Base-by-base conservation (phyloP, 495 filamentous ascomycete genomes). In the Neurospora sublineolata region DNA sequence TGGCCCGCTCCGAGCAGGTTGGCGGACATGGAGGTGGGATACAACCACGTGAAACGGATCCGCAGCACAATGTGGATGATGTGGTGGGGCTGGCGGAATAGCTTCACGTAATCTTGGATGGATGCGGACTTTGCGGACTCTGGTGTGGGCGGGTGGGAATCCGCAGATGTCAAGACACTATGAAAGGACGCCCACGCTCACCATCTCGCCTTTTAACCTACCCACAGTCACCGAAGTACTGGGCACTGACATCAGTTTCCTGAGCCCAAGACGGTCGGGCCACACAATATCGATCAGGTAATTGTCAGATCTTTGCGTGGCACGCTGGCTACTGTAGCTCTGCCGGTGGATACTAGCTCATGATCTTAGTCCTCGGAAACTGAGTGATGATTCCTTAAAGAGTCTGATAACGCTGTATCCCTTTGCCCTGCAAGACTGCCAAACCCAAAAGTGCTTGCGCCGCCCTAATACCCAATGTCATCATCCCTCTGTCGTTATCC, bases 1-100 rank as follows among this genome's bases (percentile, higher is more conserved):
- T 68, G 36, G 27, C 52, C 52, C 52, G 52, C 52, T 64, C 52
- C 52, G 27, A 64, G 14, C 52, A 33, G 52, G 52, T 36, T 64
- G 52, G 70, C 75, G 75, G 75, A 75, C 46, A 73, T 72, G 77
- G 77, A 74, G 76, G 77, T 76, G 77, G 76, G 75, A 75, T 70
- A 27, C 27, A 64, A 64, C 27, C 52, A 64, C 52, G 52, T 64
- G 27, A 16, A 18, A 27, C 52, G 14, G 52, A 58, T 33, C 52
- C 52, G 52, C 52, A 64, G 52, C 52, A 64, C 27, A 64, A 30
- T 64, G 52, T 33, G 52, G 52, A 60, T 60, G 52, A 14, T 33
- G 27, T 64, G 23, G 52, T 64, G 52, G 52, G 52, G 52, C 52
- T 36, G 52, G 16, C 52, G 23, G 52, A 36, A 64, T 64, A 64